A percentile compares a stretch with the other conserved stretches of the same genome.
Conservation (phyloP, 345 rosid species). For the Triadica sebifera region DNA sequence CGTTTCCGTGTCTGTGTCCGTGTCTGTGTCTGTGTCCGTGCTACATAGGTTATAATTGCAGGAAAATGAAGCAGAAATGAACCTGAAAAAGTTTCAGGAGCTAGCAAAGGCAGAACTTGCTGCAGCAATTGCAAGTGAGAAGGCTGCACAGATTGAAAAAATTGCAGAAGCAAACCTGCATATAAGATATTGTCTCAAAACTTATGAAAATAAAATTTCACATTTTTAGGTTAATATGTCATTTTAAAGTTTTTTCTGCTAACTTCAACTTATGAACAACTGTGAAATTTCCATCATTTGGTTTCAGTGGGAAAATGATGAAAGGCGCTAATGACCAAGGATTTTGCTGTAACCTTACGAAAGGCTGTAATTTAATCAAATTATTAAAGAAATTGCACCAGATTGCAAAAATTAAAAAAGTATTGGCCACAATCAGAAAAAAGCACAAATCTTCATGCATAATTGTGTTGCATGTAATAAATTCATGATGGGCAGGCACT, state of each 20-base stretch:
- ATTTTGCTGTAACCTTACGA: not conserved
- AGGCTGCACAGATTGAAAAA: slow-evolving; percentile 79
- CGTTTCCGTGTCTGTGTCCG: too few relatives aligned
- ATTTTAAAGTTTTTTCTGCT: not conserved
- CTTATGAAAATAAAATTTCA: too few relatives aligned
- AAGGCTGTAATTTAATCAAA: too few relatives aligned
- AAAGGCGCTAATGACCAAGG: not conserved
- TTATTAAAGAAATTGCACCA: not conserved
- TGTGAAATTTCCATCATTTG: too few relatives aligned
- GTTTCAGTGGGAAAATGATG: not conserved
- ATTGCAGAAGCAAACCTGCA: slow-evolving; percentile 91
- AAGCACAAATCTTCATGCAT: not conserved
- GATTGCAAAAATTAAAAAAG: not conserved
- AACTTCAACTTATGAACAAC: not conserved
- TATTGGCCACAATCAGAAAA: not conserved
- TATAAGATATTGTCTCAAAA: slow-evolving; percentile 41
- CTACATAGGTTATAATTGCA: too few relatives aligned
- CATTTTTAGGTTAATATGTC: not conserved
- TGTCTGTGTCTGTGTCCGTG: too few relatives aligned
- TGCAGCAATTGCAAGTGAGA: slow-evolving; percentile 70
- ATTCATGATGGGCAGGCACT: not conserved
- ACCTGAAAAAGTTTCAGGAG: slow-evolving; percentile 58
- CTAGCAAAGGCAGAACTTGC: slow-evolving; percentile 76
- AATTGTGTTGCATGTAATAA: not conserved
- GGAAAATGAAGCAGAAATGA: slow-evolving; percentile 70